Conservation (phyloP, 176 grass and related monocot genomes). For the Carex myosuroides region DNA sequence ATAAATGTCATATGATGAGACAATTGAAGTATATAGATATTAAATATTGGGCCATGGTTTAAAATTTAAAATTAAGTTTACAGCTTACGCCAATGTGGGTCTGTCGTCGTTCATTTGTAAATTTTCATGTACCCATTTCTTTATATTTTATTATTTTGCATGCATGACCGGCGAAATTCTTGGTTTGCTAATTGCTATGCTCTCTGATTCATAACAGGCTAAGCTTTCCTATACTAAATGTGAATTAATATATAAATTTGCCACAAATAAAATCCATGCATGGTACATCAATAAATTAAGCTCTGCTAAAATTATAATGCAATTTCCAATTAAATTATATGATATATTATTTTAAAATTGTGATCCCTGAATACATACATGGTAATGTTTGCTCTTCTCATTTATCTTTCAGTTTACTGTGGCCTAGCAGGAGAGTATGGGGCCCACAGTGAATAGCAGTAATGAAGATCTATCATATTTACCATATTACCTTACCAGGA, state of each 20-base stretch:
- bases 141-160: neutral
- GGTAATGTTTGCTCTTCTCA: neutral
- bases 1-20: neutral
- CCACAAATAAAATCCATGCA: no score
- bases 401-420: constrained; percentile 12
- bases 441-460: neutral
- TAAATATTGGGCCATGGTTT: neutral
- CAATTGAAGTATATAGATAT: neutral
- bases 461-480: constrained; percentile 3
- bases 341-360: no score
- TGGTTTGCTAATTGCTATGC: neutral
- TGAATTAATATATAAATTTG: no score
- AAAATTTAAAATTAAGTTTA: neutral
- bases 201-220: neutral
- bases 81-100: neutral
- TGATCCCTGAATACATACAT: no score
- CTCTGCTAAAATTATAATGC: no score
- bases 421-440: neutral
- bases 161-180: neutral
- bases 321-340: no score
- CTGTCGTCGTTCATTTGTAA: neutral
- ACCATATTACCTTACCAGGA: neutral
- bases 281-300: no score
- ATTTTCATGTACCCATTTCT: neutral
- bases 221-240: no score